Conservation (phyloP, 2,329 filamentous ascomycete genomes). For the Penicillium decumbens region DNA sequence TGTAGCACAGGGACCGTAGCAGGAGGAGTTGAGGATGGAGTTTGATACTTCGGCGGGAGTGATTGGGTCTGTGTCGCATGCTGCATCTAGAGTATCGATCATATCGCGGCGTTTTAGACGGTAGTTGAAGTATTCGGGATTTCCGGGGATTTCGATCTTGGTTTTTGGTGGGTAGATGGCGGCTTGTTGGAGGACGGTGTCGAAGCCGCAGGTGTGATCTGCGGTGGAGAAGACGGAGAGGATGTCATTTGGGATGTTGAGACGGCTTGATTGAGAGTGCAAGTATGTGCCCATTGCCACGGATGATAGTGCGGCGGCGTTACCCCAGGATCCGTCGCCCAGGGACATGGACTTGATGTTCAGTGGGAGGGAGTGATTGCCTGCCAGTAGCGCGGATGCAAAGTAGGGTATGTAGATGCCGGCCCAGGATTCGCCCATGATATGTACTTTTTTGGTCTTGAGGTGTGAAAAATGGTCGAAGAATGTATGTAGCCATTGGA, state of each 20-base stretch:
- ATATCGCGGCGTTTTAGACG: conserved; percentile 12
- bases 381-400: conserved; percentile 29
- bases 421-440: conserved; percentile 40
- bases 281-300: conserved; percentile 29
- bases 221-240: conserved; percentile 28
- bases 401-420: conserved; percentile 40
- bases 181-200: conserved; percentile 25
- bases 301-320: conserved; percentile 34
- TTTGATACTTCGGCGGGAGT: conserved; percentile 22
- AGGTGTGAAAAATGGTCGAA: conserved; percentile 30
- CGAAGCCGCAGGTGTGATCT: conserved; percentile 33
- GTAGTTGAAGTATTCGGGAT: conserved; percentile 32
- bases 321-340: conserved; percentile 36
- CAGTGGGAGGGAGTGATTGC: conserved; percentile 25
- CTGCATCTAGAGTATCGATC: conserved; percentile 10
- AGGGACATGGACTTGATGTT: conserved; percentile 35
- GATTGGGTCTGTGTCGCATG: conserved; percentile 26
- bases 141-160: conserved; percentile 30
- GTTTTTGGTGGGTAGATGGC: conserved; percentile 28
- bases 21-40: conserved; percentile 34
- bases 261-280: conserved; percentile 19
- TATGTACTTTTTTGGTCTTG: conserved; percentile 29
- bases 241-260: conserved; percentile 28
- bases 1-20: conserved; percentile 35
- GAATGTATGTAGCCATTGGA: conserved; percentile 31